Conservation (phyloP, 148 eudicot species). For the Rhododendron vialii region DNA sequence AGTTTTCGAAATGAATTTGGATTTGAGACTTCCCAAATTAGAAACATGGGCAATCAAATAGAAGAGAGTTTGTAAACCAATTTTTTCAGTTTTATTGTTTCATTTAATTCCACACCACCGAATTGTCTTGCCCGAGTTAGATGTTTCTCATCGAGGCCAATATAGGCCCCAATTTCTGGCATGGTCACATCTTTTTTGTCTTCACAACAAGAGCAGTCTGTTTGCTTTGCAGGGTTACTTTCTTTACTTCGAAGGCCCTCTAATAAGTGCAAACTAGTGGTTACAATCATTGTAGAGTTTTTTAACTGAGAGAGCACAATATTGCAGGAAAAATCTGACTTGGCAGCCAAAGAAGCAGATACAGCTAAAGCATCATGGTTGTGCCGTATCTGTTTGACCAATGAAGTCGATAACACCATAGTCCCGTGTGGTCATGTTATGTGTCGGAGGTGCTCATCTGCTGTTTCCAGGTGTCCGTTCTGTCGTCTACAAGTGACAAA, state of each 20-base stretch:
- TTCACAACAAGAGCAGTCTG: not conserved
- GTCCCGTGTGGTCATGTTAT: slow-evolving; percentile 96
- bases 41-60: not conserved
- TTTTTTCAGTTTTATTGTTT: not conserved
- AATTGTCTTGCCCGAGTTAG: not conserved
- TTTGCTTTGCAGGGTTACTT: not conserved
- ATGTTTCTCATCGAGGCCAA: not conserved
- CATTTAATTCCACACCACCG: not conserved
- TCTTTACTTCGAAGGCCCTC: not conserved
- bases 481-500: slow-evolving; percentile 88
- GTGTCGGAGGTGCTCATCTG: slow-evolving; percentile 89
- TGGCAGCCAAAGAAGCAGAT: slow-evolving; percentile 87
- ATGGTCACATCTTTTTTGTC: not conserved
- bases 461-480: slow-evolving; percentile 94
- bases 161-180: not conserved
- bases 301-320: not conserved
- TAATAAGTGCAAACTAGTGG: not conserved
- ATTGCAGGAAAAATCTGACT: slow-evolving; percentile 76
- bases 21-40: not conserved
- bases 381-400: slow-evolving; percentile 80
- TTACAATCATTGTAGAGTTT: not conserved
- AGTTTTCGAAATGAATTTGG: not conserved
- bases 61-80: not conserved
- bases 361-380: slow-evolving; percentile 92
- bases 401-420: slow-evolving; percentile 74